These are phyloP conservation scores for Cyberlindnera maclurae DNA, from an alignment of 805 yeast species.

Conservation along the genomic window DNA sequence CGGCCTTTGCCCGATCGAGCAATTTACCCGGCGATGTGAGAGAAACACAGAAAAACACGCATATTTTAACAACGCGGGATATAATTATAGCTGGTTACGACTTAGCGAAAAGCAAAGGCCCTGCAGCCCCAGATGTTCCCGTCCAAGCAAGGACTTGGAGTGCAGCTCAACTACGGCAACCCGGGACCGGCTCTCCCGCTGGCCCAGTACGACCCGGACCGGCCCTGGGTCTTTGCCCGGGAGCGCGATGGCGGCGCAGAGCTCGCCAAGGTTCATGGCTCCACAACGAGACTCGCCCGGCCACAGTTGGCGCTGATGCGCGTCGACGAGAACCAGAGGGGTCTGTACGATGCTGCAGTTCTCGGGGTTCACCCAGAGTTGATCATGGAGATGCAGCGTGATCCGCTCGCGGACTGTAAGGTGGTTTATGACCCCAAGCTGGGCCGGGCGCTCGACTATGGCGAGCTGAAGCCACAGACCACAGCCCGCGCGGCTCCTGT, in stretches of 20 bases:
- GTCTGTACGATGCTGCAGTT: not conserved
- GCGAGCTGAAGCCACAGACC: not conserved
- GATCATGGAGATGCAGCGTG: slow-evolving; percentile 1
- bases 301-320: slow-evolving; percentile 1
- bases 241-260: slow-evolving; percentile 17
- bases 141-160: slow-evolving; percentile 34
- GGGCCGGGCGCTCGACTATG: slow-evolving; percentile 16
- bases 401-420: slow-evolving; percentile 1
- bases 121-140: slow-evolving; percentile 29
- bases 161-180: slow-evolving; percentile 36
- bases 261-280: slow-evolving; percentile 10
- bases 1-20: too few relatives aligned
- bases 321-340: not conserved
- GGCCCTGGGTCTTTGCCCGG: slow-evolving; percentile 25
- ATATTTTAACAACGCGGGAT: too few relatives aligned
- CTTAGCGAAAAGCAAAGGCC: too few relatives aligned
- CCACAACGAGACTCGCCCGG: not conserved
- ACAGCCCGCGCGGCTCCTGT: not conserved
- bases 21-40: too few relatives aligned
- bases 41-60: too few relatives aligned
- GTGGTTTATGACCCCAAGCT: slow-evolving; percentile 31
- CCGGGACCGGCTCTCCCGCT: slow-evolving; percentile 27
- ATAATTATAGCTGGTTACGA: too few relatives aligned
- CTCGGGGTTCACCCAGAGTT: slow-evolving; percentile 1
- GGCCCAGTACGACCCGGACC: slow-evolving; percentile 10